Conservation (phyloP, 305 asterid genomes). For the Fraxinus dipetala region DNA sequence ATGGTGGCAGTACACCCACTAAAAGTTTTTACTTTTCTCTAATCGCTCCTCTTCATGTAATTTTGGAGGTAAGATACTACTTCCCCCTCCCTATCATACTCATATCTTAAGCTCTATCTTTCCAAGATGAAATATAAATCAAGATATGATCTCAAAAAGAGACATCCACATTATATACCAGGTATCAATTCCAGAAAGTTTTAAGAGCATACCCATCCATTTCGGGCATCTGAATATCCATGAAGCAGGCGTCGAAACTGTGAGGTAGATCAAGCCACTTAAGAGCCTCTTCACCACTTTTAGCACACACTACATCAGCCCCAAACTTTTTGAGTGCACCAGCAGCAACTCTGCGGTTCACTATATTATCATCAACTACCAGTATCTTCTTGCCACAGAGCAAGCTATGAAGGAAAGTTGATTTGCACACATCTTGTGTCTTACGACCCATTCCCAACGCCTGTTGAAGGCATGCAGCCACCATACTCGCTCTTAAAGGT, state of each 20-base stretch:
- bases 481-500: conserved; percentile 81
- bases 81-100: not conserved
- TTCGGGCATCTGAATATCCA: conserved; percentile 99
- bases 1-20: not conserved
- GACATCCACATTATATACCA: not conserved
- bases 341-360: conserved; percentile 89
- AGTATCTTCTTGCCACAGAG: conserved; percentile 71
- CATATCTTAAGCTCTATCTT: not conserved
- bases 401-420: conserved; percentile 48
- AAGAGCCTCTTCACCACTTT: conserved; percentile 85
- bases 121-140: not conserved
- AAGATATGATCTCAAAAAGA: not conserved
- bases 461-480: conserved; percentile 82
- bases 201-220: conserved; percentile 79
- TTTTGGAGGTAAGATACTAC: not conserved
- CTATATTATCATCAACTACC: conserved; percentile 87
- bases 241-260: conserved; percentile 80
- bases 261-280: conserved; percentile 73
- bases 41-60: not conserved
- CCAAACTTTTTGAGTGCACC: conserved; percentile 88
- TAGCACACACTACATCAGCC: conserved; percentile 73
- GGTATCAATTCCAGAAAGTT: not conserved
- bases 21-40: not conserved
- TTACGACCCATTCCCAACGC: conserved; percentile 56
- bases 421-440: conserved; percentile 32